These are phyloP conservation scores for Neurospora sp. DNA, from an alignment of 495 filamentous ascomycete species.

Conservation along the genomic window DNA sequence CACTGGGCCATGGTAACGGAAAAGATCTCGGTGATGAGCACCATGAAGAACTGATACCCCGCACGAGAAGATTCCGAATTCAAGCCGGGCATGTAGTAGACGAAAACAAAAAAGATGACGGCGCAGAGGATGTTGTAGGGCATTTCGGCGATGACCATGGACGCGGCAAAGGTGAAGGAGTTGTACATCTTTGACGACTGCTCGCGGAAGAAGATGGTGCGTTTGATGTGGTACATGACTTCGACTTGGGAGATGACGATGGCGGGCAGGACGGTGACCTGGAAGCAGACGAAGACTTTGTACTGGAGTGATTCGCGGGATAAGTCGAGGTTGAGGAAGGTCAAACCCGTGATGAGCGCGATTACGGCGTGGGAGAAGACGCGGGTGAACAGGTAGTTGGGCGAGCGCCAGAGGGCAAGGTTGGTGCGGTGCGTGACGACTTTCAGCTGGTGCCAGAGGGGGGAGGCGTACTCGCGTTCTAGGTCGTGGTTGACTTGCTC, in stretches of 20 bases:
- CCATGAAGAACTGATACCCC: constrained; percentile 75
- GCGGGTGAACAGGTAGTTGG: constrained; percentile 68
- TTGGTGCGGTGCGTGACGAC: constrained; percentile 55
- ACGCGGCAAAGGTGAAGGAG: constrained; percentile 57
- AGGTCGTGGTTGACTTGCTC: constrained; percentile 26
- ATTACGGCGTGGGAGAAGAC: constrained; percentile 68
- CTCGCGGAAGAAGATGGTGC: constrained; percentile 70
- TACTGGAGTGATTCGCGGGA: constrained; percentile 62
- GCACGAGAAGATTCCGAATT: constrained; percentile 45
- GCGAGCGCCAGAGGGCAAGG: constrained; percentile 61
- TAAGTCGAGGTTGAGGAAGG: constrained; percentile 58
- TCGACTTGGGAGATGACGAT: constrained; percentile 70
- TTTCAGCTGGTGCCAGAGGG: constrained; percentile 59
- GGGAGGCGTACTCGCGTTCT: constrained; percentile 66
- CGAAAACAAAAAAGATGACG: constrained; percentile 60
- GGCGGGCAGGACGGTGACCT: constrained; percentile 64
- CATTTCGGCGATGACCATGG: constrained; percentile 64
- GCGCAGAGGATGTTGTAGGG: constrained; percentile 69
- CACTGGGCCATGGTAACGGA: constrained; percentile 62
- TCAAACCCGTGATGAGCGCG: constrained; percentile 62
- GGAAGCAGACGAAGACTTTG: constrained; percentile 76
- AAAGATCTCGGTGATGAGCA: constrained; percentile 68
- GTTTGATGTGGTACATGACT: constrained; percentile 64
- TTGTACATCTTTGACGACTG: constrained; percentile 69
- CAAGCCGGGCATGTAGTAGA: constrained; percentile 66